Percentiles rank a stretch among this genome's conserved stretches.
Evolutionary conservation across 2,329 filamentous ascomycete species (phyloP).

Genomic region (Chaetomium olivaceum): DNA sequence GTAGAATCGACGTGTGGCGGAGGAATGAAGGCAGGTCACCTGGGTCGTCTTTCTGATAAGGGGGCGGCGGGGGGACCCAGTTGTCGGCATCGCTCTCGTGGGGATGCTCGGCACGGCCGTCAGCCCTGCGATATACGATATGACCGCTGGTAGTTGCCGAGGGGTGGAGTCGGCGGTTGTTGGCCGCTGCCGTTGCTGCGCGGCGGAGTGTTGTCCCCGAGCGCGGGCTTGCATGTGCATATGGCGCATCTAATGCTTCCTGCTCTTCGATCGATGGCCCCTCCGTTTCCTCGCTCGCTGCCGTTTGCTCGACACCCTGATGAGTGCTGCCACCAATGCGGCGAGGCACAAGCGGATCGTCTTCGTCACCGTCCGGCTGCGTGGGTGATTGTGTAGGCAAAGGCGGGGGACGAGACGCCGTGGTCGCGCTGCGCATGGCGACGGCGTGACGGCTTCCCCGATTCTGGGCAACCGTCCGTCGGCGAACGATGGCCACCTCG

Average conservation of each 20-base stretch:
- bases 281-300: slow-evolving; percentile 44
- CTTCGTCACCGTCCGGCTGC: slow-evolving; percentile 41
- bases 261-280: slow-evolving; percentile 55
- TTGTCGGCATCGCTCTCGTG: slow-evolving; percentile 87
- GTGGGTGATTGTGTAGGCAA: slow-evolving; percentile 33
- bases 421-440: slow-evolving; percentile 53
- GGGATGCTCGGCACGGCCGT: slow-evolving; percentile 70
- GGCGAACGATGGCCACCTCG: slow-evolving; percentile 76
- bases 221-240: slow-evolving; percentile 70
- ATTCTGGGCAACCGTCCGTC: slow-evolving; percentile 69
- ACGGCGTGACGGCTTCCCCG: slow-evolving; percentile 50
- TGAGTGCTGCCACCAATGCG: slow-evolving; percentile 44
- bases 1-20: slow-evolving; percentile 43
- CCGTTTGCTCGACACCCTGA: slow-evolving; percentile 19
- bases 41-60: slow-evolving; percentile 69
- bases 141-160: slow-evolving; percentile 54
- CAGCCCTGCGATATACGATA: slow-evolving; percentile 66
- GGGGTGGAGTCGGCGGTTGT: slow-evolving; percentile 67
- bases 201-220: slow-evolving; percentile 70
- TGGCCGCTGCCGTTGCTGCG: slow-evolving; percentile 74
- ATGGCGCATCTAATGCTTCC: slow-evolving; percentile 68
- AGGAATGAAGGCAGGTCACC: slow-evolving; percentile 58
- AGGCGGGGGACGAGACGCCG: slow-evolving; percentile 40
- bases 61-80: slow-evolving; percentile 83
- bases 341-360: slow-evolving; percentile 57